Percentiles rank a stretch among this genome's conserved stretches.
Conservation (phyloP, 164 flowering plant species). For the Kingdonia uniflora region DNA sequence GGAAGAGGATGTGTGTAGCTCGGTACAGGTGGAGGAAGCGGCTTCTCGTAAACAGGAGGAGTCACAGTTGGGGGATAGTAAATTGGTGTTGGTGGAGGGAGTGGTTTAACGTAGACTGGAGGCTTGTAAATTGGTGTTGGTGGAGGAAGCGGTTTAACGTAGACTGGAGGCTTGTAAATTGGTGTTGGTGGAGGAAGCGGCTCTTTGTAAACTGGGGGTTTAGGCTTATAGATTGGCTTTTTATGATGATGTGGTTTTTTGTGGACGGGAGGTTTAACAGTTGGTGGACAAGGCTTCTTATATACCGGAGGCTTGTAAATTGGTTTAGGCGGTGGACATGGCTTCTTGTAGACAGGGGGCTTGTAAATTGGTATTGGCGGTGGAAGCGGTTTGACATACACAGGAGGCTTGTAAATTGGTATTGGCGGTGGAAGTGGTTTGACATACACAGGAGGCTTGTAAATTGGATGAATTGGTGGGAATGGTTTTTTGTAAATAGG, state of each 20-base stretch:
- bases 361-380: constrained; percentile 1
- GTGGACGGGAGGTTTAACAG: constrained; percentile 3
- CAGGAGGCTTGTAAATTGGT: constrained; percentile 6
- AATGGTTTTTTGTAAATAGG: constrained; percentile 11
- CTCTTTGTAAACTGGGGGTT: constrained; percentile 16
- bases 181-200: constrained; percentile 14
- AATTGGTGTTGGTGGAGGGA: no score
- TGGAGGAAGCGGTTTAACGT: constrained; percentile 11
- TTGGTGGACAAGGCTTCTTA: constrained; percentile 9
- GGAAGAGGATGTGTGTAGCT: no score
- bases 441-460: background rate
- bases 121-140: constrained; percentile 6
- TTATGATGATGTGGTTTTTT: constrained; percentile 19
- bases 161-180: constrained; percentile 8
- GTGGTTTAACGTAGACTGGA: no score
- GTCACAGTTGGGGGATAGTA: no score
- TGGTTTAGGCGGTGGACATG: constrained; percentile 9
- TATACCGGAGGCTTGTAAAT: constrained; percentile 4
- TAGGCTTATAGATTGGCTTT: constrained; percentile 16
- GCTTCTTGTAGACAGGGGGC: constrained; percentile 7
- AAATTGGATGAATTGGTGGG: no score
- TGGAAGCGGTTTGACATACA: constrained; percentile 1
- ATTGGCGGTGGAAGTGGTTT: constrained; percentile 4
- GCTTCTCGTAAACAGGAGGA: no score
- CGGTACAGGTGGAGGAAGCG: no score